phyloP scores from a whole-genome alignment of 2,329 filamentous ascomycete species.

The Epichloe hybrida region DNA sequence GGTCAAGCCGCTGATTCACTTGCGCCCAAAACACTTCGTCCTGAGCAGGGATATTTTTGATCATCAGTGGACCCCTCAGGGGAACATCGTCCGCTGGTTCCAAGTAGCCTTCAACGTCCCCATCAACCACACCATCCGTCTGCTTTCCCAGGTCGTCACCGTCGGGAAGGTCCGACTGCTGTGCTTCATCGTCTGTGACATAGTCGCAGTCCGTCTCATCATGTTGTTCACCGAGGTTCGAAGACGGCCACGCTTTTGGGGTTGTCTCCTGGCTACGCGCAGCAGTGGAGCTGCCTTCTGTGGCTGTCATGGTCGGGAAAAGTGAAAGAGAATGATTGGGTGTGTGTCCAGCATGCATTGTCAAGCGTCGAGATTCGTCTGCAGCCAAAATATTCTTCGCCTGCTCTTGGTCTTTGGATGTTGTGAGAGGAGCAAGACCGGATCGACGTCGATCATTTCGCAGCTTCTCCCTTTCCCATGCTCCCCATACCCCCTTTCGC shows the following conservation, averaged over 20 bases:
- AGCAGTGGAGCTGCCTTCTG: slow-evolving; percentile 17
- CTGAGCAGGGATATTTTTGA: slow-evolving; percentile 41
- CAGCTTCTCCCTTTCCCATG: slow-evolving; percentile 1
- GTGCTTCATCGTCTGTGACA: background rate
- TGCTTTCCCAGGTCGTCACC: background rate
- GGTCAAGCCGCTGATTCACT: slow-evolving; percentile 37
- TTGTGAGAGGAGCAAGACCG: slow-evolving; percentile 1
- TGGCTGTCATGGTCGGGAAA: slow-evolving; percentile 30
- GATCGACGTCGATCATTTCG: slow-evolving; percentile 3
- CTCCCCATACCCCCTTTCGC: background rate
- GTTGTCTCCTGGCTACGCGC: slow-evolving; percentile 17
- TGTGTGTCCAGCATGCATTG: slow-evolving; percentile 50
- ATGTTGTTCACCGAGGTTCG: background rate
- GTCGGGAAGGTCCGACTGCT: background rate
- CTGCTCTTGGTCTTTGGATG: slow-evolving; percentile 23
- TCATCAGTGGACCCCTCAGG: slow-evolving; percentile 38
- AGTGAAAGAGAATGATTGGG: slow-evolving; percentile 45
- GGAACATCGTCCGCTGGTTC: slow-evolving; percentile 30
- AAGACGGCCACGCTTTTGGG: slow-evolving; percentile 12
- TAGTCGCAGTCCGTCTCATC: background rate
- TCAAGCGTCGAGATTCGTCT: slow-evolving; percentile 37
- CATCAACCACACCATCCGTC: background rate
- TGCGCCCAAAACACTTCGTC: slow-evolving; percentile 40
- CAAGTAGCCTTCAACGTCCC: slow-evolving; percentile 15
- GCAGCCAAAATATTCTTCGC: slow-evolving; percentile 33